A percentile compares a stretch with the other conserved stretches of the same genome.
Conservation (phyloP, 306 rosid species). For the Lagenaria siceraria region DNA sequence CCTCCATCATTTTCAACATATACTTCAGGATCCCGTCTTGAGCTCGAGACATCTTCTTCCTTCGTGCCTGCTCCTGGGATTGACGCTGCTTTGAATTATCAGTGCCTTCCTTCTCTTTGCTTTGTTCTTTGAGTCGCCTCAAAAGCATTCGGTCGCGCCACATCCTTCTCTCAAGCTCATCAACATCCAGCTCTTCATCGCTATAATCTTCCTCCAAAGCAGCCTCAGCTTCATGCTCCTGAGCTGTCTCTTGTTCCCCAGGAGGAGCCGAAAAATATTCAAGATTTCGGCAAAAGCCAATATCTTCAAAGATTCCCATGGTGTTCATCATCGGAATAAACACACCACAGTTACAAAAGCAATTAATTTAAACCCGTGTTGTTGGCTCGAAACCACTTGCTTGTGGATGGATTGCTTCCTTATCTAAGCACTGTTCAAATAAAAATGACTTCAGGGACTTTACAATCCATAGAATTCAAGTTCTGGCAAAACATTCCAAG, state of each 20-base stretch:
- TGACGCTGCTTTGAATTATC: constrained; percentile 34
- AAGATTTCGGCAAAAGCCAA: constrained; percentile 27
- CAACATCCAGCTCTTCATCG: constrained; percentile 42
- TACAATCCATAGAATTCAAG: not conserved
- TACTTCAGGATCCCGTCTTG: constrained; percentile 54
- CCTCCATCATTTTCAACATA: constrained; percentile 73
- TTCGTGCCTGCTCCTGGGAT: constrained; percentile 49
- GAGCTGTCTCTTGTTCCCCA: constrained; percentile 19
- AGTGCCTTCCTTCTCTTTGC: constrained; percentile 22
- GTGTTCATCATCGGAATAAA: constrained; percentile 1
- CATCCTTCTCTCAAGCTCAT: constrained; percentile 45
- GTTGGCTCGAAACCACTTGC: not conserved
- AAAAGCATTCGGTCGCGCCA: constrained; percentile 36
- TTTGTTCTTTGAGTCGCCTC: constrained; percentile 35
- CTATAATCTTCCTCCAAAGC: constrained; percentile 32
- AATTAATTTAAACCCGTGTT: not conserved
- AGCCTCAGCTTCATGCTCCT: constrained; percentile 24
- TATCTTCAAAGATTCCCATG: constrained; percentile 34
- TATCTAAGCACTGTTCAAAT: not conserved
- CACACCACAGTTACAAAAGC: not conserved
- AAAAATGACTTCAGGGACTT: not conserved
- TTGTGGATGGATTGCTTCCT: not conserved
- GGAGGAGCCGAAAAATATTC: constrained; percentile 25
- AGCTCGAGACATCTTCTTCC: constrained; percentile 52
- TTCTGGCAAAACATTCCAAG: constrained; percentile 1